Evolutionary conservation across 2,329 filamentous ascomycete genomes (phyloP).

Genomic region (Ciborinia camelliae): DNA sequence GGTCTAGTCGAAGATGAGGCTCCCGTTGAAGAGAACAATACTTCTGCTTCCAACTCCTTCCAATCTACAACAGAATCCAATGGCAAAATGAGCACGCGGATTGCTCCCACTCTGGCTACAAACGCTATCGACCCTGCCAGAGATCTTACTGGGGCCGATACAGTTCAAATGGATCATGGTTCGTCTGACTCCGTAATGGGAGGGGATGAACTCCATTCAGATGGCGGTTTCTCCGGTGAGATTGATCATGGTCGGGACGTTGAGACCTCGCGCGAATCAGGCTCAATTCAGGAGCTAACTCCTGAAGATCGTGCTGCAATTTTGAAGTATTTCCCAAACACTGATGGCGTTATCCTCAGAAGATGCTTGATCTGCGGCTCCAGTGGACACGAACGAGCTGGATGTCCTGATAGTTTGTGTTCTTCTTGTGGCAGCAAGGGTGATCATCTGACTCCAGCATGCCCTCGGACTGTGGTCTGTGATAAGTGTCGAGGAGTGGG

Average conservation of each 20-base stretch:
- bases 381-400: constrained; percentile 44
- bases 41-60: neutral
- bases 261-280: neutral
- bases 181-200: neutral
- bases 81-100: neutral
- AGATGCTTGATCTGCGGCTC: constrained; percentile 51
- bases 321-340: constrained; percentile 47
- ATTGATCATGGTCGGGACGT: neutral
- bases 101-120: neutral
- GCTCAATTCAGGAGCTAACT: neutral
- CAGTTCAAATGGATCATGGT: neutral
- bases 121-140: neutral
- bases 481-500: constrained; percentile 60
- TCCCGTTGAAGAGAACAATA: neutral
- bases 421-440: constrained; percentile 45
- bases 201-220: neutral
- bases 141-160: neutral
- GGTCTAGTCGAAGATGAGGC: neutral
- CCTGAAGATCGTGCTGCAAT: constrained; percentile 7
- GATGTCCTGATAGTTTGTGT: constrained; percentile 49
- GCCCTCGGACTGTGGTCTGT: constrained; percentile 51
- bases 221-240: neutral
- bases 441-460: constrained; percentile 49
- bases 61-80: neutral
- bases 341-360: constrained; percentile 30